Conservation (phyloP, 306 rosid species). For the Vigna radiata region DNA sequence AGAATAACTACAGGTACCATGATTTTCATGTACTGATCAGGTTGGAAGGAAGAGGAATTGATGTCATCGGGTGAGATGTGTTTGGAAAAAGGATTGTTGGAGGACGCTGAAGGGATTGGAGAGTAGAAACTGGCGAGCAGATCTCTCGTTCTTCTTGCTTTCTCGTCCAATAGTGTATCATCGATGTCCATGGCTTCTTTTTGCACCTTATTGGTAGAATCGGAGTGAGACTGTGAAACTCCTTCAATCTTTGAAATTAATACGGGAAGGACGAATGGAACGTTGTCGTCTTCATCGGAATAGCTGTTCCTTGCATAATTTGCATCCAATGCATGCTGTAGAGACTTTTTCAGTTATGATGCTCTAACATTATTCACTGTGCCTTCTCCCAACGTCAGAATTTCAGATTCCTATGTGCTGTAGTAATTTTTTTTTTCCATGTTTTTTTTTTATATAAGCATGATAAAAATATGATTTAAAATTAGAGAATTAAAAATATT, state of each 20-base stretch:
- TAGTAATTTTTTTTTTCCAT: background rate
- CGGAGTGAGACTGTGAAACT: background rate
- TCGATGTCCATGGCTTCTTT: constrained; percentile 54
- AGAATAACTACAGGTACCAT: constrained; percentile 54
- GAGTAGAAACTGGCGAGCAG: constrained; percentile 93
- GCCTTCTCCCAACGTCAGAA: background rate
- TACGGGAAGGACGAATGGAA: background rate
- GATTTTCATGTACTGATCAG: constrained; percentile 74
- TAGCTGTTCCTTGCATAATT: background rate
- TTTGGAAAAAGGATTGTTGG: constrained; percentile 48
- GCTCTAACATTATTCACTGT: background rate
- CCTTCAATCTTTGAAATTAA: background rate
- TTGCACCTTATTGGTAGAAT: background rate
- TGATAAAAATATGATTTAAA: background rate
- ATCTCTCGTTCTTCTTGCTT: constrained; percentile 93
- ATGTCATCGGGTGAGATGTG: constrained; percentile 69
- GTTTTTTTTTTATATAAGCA: background rate
- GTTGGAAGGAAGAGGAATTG: constrained; percentile 75
- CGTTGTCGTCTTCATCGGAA: background rate
- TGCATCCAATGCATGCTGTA: background rate
- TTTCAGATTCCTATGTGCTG: background rate
- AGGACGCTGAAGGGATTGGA: constrained; percentile 61
- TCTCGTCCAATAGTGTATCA: constrained; percentile 69
- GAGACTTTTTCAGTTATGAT: background rate
- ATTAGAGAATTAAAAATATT: too few relatives aligned